These are phyloP conservation scores for Kingdonia uniflora DNA, from an alignment of 164 flowering plant species.

Conservation along the genomic window DNA sequence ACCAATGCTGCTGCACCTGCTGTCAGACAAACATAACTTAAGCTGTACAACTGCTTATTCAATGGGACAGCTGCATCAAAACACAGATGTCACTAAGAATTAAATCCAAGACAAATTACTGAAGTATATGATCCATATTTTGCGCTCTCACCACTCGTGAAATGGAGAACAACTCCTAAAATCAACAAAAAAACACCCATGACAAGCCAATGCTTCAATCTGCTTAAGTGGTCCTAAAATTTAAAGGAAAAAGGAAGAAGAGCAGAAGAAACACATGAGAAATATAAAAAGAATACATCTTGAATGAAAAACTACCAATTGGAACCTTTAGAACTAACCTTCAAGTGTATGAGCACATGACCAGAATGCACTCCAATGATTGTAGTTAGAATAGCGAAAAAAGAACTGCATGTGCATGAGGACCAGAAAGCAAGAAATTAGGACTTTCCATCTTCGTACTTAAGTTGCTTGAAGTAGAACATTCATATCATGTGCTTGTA, in stretches of 20 bases:
- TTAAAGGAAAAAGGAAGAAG: not conserved
- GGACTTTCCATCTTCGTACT: too few species aligned
- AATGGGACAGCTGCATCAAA: slow-evolving; percentile 65
- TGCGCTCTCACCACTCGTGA: slow-evolving; percentile 49
- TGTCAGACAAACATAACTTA: slow-evolving; percentile 84
- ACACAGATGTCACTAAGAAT: not conserved
- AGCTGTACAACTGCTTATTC: slow-evolving; percentile 75
- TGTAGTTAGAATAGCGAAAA: slow-evolving; percentile 68
- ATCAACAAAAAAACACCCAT: slow-evolving; percentile 48
- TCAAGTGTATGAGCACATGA: slow-evolving; percentile 64
- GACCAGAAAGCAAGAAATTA: too few species aligned
- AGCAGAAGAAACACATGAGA: not conserved
- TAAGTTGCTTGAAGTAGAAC: too few species aligned
- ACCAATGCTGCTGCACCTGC: slow-evolving; percentile 81
- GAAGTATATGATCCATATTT: too few species aligned
- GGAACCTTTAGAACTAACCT: slow-evolving; percentile 42
- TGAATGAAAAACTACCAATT: not conserved
- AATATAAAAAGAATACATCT: not conserved
- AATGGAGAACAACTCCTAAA: slow-evolving; percentile 59
- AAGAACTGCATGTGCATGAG: slow-evolving; percentile 90
- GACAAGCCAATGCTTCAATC: slow-evolving; percentile 64
- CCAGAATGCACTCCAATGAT: slow-evolving; percentile 80
- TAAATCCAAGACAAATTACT: too few species aligned
- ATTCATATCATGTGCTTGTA: too few species aligned
- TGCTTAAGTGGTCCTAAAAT: slow-evolving; percentile 47